Conservation (phyloP, 208 protist genomes). For the Spironucleus salmonicida region DNA sequence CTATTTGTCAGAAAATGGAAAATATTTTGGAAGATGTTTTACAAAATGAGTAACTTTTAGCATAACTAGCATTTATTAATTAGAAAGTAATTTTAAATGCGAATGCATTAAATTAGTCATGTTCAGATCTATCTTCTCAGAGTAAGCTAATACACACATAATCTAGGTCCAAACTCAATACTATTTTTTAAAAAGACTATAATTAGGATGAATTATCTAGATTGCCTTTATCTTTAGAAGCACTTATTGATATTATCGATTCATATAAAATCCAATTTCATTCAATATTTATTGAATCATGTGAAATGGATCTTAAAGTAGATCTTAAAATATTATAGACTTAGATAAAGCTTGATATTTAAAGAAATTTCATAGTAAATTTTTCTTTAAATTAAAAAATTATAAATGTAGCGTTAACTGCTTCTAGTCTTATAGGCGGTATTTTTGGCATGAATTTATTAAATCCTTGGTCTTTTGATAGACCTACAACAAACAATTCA, state of each 20-base stretch:
- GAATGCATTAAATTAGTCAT: too few relatives aligned
- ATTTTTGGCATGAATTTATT: background rate
- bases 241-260: background rate
- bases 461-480: background rate
- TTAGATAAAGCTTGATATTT: background rate
- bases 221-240: background rate
- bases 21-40: too few relatives aligned
- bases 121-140: too few relatives aligned
- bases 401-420: background rate
- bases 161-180: too few relatives aligned
- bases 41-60: too few relatives aligned
- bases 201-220: too few relatives aligned
- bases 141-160: too few relatives aligned
- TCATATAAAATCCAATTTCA: background rate
- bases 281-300: background rate
- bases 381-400: background rate
- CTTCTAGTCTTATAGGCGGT: background rate
- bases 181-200: too few relatives aligned
- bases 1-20: too few relatives aligned
- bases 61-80: too few relatives aligned
- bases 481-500: too few relatives aligned
- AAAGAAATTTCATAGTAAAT: background rate
- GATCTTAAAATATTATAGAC: background rate
- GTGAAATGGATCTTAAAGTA: background rate
- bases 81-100: too few relatives aligned